Evolutionary conservation across 768 basidiomycete genomes (phyloP), one percentile per base, ranked within the genome.

Genomic region (Russula foetens): DNA sequence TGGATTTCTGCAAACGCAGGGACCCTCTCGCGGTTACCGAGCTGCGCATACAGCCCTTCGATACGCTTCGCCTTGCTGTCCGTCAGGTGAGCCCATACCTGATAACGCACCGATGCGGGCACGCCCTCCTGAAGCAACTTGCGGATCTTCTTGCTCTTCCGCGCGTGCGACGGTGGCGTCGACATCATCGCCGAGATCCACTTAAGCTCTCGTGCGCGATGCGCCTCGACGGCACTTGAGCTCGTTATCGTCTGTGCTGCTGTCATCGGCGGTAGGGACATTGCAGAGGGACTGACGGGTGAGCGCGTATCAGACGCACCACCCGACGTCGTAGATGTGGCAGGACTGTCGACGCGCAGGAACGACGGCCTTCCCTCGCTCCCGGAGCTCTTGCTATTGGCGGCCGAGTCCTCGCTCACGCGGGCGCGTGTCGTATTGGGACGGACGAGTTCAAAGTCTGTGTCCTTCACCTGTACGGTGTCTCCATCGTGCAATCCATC

Each of bases 41-140:
- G 70, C 62, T 84, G 83, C 17, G 75, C 63, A 71, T 92, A 92
- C 17, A 92, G 78, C 2, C 84, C 84, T 1, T 85, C 79, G 50
- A 90, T 81, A 49, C 79, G 77, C 53, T 84, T 81, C 11, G 82
- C 85, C 68, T 86, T 88, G 64, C 85, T 86, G 68, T 92, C 87
- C 7, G 85, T 86, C 12, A 93, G 71, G 69, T 86, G 84, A 19
- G 83, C 82, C 92, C 92, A 94, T 3, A 92, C 90, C 17, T 85
- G 80, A 64, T 90, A 92, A 11, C 92, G 79, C 26, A 94, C 89
- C 12, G 86, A 89, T 11, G 87, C 84, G 0, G 92, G 92, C 0
- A 94, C 87, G 39, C 79, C 79, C n/a, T 91, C 88, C 46, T 84
- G 72, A 29, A 92, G 66, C 7, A 94, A 72, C 67, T 85, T 86